Evolutionary conservation across 2,329 filamentous ascomycete species (phyloP), one percentile per base, ranked within the genome.

Genomic region (Aspergillus sp.): DNA sequence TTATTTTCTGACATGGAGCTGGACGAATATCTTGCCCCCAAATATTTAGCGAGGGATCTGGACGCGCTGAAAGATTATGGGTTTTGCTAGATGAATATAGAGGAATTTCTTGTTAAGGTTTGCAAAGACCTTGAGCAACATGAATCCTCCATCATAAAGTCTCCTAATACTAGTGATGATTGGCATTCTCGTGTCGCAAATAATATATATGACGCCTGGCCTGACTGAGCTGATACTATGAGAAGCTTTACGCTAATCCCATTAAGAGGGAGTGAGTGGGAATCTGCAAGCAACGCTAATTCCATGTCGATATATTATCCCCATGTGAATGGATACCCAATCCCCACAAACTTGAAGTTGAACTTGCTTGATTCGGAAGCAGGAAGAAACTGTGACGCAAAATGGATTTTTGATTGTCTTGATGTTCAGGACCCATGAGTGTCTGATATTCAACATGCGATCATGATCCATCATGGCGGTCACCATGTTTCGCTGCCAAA

Each of bases 171-270:
- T 13, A 9, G 25, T 23, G 19, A 41, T 10, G 44, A 52, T 38
- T 52, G 47, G 49, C 47, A 52, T 39, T 49, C 37, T 19, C 49
- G 47, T 15, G 42, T 49, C 19, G 47, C 49, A 4, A 43, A 20
- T 2, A 23, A 45, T 10, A 22, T 51, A 6, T 9, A 43, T 22
- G 7, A 23, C 38, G 17, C 38, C 19, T 41, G 38, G 38, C 38
- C 38, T 20, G 19, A 41, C 5, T 7, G 10, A 7, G 4, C n/a
- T n/a, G 2, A 41, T 10, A 13, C 19, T 5, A 41, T 41, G 17
- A 22, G 6, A 12, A 41, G 9, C 10, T 10, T 41, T 23, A 7
- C 2, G 20, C 20, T 41, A 4, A 41, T 41, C 15, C 38, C 38
- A 12, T 22, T 19, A 23, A 23, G 6, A 19, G 5, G 38, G 17